A percentile compares a stretch with the other conserved stretches of the same genome.
phyloP scores from a whole-genome alignment of 1,284 basidiomycete genomes.

The Veloboletus limbatus region DNA sequence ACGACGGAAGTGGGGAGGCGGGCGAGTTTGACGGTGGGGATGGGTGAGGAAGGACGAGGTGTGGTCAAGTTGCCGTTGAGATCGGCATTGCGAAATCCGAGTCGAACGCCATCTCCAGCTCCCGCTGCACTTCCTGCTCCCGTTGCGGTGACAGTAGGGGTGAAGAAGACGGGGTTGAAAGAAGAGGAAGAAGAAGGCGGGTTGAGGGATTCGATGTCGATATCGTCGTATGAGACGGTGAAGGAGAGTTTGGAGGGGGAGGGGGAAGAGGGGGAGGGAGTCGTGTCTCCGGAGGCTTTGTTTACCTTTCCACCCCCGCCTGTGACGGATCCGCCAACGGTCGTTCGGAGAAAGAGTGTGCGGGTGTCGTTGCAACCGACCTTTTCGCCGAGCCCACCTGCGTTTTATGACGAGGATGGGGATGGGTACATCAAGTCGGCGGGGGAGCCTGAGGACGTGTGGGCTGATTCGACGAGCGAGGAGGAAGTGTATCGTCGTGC shows the following conservation, averaged over 20 bases:
- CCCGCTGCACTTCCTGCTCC: background rate
- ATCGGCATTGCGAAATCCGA: conserved; percentile 58
- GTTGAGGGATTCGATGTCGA: conserved; percentile 25
- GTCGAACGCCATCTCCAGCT: conserved; percentile 39
- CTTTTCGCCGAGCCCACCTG: conserved; percentile 67
- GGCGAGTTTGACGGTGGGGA: background rate
- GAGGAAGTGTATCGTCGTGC: conserved; percentile 64
- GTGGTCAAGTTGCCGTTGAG: conserved; percentile 49
- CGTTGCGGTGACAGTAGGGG: background rate
- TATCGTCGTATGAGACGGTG: conserved; percentile 62
- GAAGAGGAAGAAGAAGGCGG: background rate
- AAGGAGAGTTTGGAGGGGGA: conserved; percentile 44
- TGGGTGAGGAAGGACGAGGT: conserved; percentile 2
- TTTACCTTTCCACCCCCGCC: conserved; percentile 27
- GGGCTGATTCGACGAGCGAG: conserved; percentile 73
- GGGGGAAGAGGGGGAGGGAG: too few species aligned
- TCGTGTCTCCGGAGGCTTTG: background rate
- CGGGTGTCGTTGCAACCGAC: conserved; percentile 70
- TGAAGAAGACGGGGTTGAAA: background rate
- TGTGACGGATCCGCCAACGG: conserved; percentile 18
- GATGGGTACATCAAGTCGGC: conserved; percentile 27
- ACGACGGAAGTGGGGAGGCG: background rate
- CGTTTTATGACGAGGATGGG: conserved; percentile 49
- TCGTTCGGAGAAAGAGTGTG: conserved; percentile 64
- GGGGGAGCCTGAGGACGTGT: conserved; percentile 43